A percentile compares a stretch with the other conserved stretches of the same genome.
phyloP scores from a whole-genome alignment of 2,329 filamentous ascomycete genomes.

The Penicillium sp. region DNA sequence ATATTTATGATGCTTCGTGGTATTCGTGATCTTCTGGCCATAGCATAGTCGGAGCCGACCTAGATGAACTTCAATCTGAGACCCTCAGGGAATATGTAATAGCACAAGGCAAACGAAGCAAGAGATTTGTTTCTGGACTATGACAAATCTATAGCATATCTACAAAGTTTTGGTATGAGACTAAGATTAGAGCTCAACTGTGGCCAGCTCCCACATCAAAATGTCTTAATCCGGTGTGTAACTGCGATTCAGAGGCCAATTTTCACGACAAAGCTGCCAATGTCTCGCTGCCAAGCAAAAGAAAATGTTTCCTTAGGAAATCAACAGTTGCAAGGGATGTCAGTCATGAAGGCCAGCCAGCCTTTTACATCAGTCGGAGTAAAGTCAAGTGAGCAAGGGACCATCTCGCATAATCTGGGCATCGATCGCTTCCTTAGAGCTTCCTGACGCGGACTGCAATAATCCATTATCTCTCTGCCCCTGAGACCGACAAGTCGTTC shows the following conservation, averaged over 20 bases:
- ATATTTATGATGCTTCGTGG: too few species aligned
- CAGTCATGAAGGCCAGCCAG: neutral
- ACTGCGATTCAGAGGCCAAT: neutral
- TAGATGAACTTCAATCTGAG: neutral
- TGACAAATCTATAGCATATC: neutral
- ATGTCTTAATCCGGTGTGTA: neutral
- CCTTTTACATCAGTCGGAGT: neutral
- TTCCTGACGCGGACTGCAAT: neutral
- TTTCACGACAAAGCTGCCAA: neutral
- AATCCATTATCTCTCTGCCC: neutral
- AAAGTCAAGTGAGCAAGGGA: neutral
- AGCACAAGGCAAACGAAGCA: too few species aligned
- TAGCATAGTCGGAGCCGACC: too few species aligned
- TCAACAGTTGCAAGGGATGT: neutral
- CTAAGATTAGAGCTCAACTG: neutral
- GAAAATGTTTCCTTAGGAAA: neutral
- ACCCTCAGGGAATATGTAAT: neutral
- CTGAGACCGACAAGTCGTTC: neutral
- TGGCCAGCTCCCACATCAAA: neutral
- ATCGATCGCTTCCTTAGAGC: neutral
- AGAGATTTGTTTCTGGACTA: too few species aligned
- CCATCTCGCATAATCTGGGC: neutral
- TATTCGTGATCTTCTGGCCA: too few species aligned
- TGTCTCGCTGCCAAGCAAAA: neutral
- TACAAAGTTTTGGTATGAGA: neutral